phyloP scores from a whole-genome alignment of 1,284 basidiomycete species.

The Volvariella surrecta region DNA sequence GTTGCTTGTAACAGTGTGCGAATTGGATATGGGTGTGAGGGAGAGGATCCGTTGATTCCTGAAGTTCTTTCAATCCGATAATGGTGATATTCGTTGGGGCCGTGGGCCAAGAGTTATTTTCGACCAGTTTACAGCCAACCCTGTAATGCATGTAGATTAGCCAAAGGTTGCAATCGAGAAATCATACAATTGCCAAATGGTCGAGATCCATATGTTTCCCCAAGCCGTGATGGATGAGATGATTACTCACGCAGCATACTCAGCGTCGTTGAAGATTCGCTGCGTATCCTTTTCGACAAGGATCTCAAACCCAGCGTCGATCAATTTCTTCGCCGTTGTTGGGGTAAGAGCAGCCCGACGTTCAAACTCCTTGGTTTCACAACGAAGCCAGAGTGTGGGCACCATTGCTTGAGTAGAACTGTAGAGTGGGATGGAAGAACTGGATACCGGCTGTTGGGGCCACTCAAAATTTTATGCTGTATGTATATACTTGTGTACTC shows the following conservation, averaged over 20 bases:
- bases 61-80: constrained; percentile 95
- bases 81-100: constrained; percentile 77
- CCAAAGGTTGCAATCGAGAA: no score
- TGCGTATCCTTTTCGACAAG: constrained; percentile 91
- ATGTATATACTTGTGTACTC: no score
- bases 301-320: constrained; percentile 89
- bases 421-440: no score
- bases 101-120: constrained; percentile 85
- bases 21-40: constrained; percentile 98
- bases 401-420: constrained; percentile 23
- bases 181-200: neutral
- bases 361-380: constrained; percentile 94
- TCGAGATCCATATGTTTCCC: constrained; percentile 1
- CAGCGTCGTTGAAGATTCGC: constrained; percentile 91
- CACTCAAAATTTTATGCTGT: no score
- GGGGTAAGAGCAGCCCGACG: constrained; percentile 92
- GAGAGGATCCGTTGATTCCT: constrained; percentile 72
- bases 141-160: no score
- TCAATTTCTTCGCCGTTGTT: constrained; percentile 83
- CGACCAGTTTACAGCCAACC: constrained; percentile 78
- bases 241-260: constrained; percentile 81
- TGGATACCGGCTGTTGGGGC: no score
- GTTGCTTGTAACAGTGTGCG: constrained; percentile 97
- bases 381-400: constrained; percentile 75
- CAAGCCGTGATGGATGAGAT: neutral